These are phyloP conservation scores for Blastomyces parvus DNA, from an alignment of 2,329 filamentous ascomycete species.

Conservation along the genomic window DNA sequence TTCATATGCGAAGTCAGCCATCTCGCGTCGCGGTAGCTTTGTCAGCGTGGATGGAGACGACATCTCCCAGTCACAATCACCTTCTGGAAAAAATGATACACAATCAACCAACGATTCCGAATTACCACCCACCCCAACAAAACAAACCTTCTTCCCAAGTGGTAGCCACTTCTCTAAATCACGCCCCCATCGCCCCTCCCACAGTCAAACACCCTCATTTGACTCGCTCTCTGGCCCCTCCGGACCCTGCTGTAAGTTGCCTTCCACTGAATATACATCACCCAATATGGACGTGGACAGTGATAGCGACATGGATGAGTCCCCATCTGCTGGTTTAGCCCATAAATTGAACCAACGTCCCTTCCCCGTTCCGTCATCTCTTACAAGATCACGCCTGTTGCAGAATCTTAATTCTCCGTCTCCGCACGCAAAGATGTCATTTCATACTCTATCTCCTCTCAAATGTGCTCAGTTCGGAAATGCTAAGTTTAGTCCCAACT, in stretches of 20 bases:
- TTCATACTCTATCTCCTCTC: slow-evolving; percentile 18
- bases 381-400: slow-evolving; percentile 31
- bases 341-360: slow-evolving; percentile 27
- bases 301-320: slow-evolving; percentile 26
- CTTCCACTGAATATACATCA: slow-evolving; percentile 23
- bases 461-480: slow-evolving; percentile 26
- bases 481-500: slow-evolving; percentile 45
- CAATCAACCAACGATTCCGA: slow-evolving; percentile 57
- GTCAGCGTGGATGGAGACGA: slow-evolving; percentile 75
- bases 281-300: slow-evolving; percentile 24
- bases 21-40: slow-evolving; percentile 58
- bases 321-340: slow-evolving; percentile 23
- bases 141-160: slow-evolving; percentile 40
- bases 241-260: slow-evolving; percentile 31
- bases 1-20: slow-evolving; percentile 39
- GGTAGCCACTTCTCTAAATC: slow-evolving; percentile 20
- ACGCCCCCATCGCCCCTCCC: slow-evolving; percentile 21
- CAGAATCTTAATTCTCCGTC: slow-evolving; percentile 34
- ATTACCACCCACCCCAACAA: slow-evolving; percentile 89
- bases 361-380: slow-evolving; percentile 25
- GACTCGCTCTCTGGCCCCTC: slow-evolving; percentile 27
- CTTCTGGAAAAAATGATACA: slow-evolving; percentile 46
- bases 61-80: slow-evolving; percentile 47
- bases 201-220: slow-evolving; percentile 27
- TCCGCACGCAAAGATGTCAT: slow-evolving; percentile 32